Conservation (phyloP, 495 filamentous ascomycete species). For the Aspergillus baeticus region DNA sequence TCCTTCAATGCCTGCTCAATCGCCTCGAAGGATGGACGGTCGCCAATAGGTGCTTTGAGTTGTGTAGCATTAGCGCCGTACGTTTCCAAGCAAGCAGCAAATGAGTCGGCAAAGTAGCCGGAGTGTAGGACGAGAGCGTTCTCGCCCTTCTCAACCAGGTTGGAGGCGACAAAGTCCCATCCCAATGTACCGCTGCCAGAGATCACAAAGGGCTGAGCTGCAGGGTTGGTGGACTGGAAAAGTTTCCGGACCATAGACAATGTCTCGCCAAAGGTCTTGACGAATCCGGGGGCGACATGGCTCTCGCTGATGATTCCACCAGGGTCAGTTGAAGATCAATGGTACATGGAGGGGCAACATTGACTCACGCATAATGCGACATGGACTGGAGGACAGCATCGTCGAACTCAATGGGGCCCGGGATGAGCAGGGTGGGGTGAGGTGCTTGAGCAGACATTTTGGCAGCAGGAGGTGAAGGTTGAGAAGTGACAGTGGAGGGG, state of each 20-base stretch:
- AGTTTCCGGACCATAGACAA: conserved; percentile 85
- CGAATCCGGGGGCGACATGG: conserved; percentile 85
- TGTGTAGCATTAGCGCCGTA: conserved; percentile 90
- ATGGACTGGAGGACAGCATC: conserved; percentile 95
- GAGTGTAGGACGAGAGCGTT: conserved; percentile 90
- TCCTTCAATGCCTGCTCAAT: conserved; percentile 82
- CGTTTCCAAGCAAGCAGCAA: conserved; percentile 84
- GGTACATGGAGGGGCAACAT: background rate
- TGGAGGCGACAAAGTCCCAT: conserved; percentile 93
- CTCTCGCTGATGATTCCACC: conserved; percentile 64
- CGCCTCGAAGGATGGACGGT: conserved; percentile 80
- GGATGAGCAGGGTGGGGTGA: conserved; percentile 86
- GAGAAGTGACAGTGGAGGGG: conserved; percentile 11
- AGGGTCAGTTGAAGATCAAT: background rate
- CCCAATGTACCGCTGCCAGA: conserved; percentile 93
- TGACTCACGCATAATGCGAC: conserved; percentile 85
- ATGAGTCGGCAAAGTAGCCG: conserved; percentile 96
- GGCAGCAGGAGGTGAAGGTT: conserved; percentile 17
- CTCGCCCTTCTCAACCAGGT: conserved; percentile 83
- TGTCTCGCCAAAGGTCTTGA: conserved; percentile 86
- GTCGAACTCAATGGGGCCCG: conserved; percentile 97
- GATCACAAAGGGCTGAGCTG: conserved; percentile 88
- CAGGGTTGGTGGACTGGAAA: conserved; percentile 79
- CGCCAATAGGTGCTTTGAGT: conserved; percentile 84
- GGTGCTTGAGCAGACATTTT: conserved; percentile 78